These are phyloP conservation scores for Salix arbutifolia DNA, from an alignment of 345 rosid species.

Conservation along the genomic window DNA sequence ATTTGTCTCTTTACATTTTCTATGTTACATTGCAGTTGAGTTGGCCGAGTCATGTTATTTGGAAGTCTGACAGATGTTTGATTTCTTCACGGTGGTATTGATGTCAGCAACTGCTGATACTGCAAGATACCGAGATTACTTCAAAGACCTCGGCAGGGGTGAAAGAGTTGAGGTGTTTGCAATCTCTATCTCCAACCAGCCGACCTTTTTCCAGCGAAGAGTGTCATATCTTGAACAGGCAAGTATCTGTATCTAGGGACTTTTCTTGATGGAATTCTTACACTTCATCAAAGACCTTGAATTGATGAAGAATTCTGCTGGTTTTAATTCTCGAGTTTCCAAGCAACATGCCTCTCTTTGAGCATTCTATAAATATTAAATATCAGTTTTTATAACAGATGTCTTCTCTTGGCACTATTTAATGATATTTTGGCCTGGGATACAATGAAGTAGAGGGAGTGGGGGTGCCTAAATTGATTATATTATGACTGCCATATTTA, in stretches of 20 bases:
- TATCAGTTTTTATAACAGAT: background rate
- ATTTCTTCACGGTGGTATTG: conserved; percentile 64
- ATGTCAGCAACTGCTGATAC: conserved; percentile 99
- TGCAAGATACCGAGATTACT: conserved; percentile 72
- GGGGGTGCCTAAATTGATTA: background rate
- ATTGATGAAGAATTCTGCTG: background rate
- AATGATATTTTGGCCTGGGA: background rate
- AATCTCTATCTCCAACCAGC: conserved; percentile 63
- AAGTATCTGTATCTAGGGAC: conserved; percentile 11
- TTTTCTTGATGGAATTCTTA: background rate
- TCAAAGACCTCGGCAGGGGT: conserved; percentile 78
- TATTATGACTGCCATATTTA: background rate
- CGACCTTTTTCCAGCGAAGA: conserved; percentile 54
- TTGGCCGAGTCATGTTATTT: background rate
- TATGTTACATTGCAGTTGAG: background rate
- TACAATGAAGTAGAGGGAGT: background rate
- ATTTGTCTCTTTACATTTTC: background rate
- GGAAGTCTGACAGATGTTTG: conserved; percentile 5
- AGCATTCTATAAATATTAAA: background rate
- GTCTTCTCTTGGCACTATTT: background rate
- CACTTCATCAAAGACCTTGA: background rate
- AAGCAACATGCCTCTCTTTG: background rate
- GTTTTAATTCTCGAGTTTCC: background rate
- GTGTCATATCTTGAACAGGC: conserved; percentile 85
- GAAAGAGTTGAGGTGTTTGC: conserved; percentile 91